Conservation (phyloP, 2,329 filamentous ascomycete genomes). For the Neofusicoccum laricinum region DNA sequence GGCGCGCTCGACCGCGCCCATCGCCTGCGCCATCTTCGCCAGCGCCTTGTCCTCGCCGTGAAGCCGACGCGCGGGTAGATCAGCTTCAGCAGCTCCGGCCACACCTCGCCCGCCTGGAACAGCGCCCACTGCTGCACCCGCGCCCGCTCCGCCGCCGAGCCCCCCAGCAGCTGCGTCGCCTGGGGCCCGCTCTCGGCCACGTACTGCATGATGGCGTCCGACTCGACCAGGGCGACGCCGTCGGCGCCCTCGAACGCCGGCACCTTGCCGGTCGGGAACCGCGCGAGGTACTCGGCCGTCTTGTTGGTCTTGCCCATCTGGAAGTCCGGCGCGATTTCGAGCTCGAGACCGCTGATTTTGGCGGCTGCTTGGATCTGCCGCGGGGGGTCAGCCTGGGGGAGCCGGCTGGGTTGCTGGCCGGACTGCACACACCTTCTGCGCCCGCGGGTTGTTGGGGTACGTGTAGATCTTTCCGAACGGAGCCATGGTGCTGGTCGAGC, state of each 20-base stretch:
- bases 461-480: constrained; percentile 25
- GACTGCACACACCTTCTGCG: constrained; percentile 14
- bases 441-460: constrained; percentile 19
- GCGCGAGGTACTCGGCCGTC: constrained; percentile 46
- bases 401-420: too few species aligned
- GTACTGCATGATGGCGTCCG: constrained; percentile 48
- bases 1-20: constrained; percentile 21
- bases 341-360: constrained; percentile 25
- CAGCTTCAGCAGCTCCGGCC: constrained; percentile 16
- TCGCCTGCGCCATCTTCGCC: constrained; percentile 17
- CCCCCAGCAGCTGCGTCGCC: constrained; percentile 45
- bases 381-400: not conserved
- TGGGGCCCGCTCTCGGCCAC: constrained; percentile 46
- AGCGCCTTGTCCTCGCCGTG: constrained; percentile 16
- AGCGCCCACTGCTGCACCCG: constrained; percentile 46
- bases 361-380: constrained; percentile 21
- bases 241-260: constrained; percentile 49
- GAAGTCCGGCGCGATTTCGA: constrained; percentile 37
- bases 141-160: constrained; percentile 40
- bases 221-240: constrained; percentile 47
- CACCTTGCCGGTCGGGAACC: constrained; percentile 54
- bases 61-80: constrained; percentile 17
- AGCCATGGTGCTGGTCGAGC: constrained; percentile 14
- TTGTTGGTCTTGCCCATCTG: constrained; percentile 42
- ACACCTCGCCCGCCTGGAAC: constrained; percentile 20